A percentile compares a stretch with the other conserved stretches of the same genome.
phyloP scores from a whole-genome alignment of 108 stramenopile genomes.

The Skeletonema marinoi region DNA sequence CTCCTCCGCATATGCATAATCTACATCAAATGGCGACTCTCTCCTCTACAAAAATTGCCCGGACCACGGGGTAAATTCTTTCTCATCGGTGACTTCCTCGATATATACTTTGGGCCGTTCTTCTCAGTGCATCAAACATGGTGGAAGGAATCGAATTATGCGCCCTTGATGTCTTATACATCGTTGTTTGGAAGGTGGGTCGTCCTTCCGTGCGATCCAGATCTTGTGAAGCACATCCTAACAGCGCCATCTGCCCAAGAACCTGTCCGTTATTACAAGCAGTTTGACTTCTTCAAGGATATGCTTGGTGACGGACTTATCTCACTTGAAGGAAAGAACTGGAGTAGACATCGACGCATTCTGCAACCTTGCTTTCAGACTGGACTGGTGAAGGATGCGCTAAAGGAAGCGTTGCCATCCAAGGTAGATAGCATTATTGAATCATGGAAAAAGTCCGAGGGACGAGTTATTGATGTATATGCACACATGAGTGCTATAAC shows the following conservation, averaged over 20 bases:
- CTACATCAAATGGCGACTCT: neutral
- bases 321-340: constrained; percentile 50
- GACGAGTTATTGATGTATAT: constrained; percentile 43
- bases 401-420: constrained; percentile 26
- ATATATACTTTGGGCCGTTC: constrained; percentile 31
- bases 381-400: constrained; percentile 20
- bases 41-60: constrained; percentile 6
- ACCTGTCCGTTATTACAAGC: constrained; percentile 34
- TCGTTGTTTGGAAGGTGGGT: constrained; percentile 23
- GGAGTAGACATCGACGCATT: constrained; percentile 55
- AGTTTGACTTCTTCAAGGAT: constrained; percentile 7
- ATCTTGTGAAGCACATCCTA: constrained; percentile 35
- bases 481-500: constrained; percentile 50
- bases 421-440: constrained; percentile 24
- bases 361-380: constrained; percentile 55
- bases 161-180: constrained; percentile 41
- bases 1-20: neutral
- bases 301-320: constrained; percentile 50
- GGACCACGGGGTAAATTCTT: constrained; percentile 22
- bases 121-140: constrained; percentile 35
- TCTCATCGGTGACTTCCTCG: constrained; percentile 27
- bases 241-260: constrained; percentile 33
- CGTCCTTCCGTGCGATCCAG: constrained; percentile 32
- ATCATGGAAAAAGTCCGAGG: constrained; percentile 39
- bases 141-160: constrained; percentile 38